Evolutionary conservation across 1,139 yeast species (phyloP).

Genomic region (Nakaseomyces uthaithaninus): DNA sequence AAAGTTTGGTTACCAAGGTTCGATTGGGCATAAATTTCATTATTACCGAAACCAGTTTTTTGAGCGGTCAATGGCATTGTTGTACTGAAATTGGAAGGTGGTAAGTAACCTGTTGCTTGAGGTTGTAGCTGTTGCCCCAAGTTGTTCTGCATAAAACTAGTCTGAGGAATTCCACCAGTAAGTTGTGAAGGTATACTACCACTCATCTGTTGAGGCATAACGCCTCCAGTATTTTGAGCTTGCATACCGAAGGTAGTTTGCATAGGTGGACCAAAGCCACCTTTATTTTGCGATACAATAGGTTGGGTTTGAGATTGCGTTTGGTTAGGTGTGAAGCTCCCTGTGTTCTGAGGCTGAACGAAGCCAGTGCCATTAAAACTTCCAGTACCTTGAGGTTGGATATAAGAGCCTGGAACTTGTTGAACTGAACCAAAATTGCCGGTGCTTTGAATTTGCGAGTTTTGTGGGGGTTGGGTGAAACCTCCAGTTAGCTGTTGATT

Average conservation of each 20-base stretch:
- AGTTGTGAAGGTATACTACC: constrained; percentile 28
- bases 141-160: constrained; percentile 11
- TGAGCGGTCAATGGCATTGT: constrained; percentile 31
- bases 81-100: constrained; percentile 28
- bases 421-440: constrained; percentile 21
- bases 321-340: constrained; percentile 13
- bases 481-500: constrained; percentile 4
- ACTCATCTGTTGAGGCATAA: constrained; percentile 38
- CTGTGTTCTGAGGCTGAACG: constrained; percentile 32
- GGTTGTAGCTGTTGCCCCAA: constrained; percentile 18
- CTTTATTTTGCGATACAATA: constrained; percentile 28
- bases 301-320: constrained; percentile 2
- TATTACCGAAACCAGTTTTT: constrained; percentile 51
- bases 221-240: constrained; percentile 29
- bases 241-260: constrained; percentile 20
- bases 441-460: not conserved
- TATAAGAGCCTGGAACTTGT: constrained; percentile 16
- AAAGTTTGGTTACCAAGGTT: constrained; percentile 25
- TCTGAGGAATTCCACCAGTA: constrained; percentile 12
- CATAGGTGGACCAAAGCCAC: constrained; percentile 12
- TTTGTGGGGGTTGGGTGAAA: constrained; percentile 5
- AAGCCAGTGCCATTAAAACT: constrained; percentile 1
- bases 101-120: constrained; percentile 40
- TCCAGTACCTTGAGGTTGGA: constrained; percentile 11
- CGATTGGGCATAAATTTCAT: constrained; percentile 32